Conservation (phyloP, 2,329 filamentous ascomycete genomes). For the Arthrobotrys entomopaga region DNA sequence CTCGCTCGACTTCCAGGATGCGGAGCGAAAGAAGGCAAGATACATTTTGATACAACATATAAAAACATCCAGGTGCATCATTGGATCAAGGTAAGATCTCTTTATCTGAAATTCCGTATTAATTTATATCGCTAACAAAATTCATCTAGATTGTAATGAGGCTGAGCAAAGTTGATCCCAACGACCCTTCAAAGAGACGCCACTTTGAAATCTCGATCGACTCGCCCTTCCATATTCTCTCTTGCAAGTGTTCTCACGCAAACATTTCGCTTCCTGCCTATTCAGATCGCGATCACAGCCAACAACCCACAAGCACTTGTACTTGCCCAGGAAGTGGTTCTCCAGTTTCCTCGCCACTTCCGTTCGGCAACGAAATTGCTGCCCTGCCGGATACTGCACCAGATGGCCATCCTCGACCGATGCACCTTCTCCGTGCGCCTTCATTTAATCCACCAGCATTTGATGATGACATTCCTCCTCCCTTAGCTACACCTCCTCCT, state of each 20-base stretch:
- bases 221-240: slow-evolving; percentile 91
- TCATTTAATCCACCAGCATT: slow-evolving; percentile 91
- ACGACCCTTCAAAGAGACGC: slow-evolving; percentile 79
- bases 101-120: not conserved
- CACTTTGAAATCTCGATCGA: slow-evolving; percentile 98
- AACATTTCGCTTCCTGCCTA: slow-evolving; percentile 89
- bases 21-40: slow-evolving; percentile 79
- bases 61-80: slow-evolving; percentile 93
- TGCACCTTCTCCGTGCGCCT: slow-evolving; percentile 82
- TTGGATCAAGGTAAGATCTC: slow-evolving; percentile 83
- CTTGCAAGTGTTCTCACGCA: slow-evolving; percentile 89
- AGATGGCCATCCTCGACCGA: slow-evolving; percentile 72
- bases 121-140: not conserved
- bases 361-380: slow-evolving; percentile 64
- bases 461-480: slow-evolving; percentile 80
- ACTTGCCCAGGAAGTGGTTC: slow-evolving; percentile 63
- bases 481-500: slow-evolving; percentile 82
- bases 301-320: slow-evolving; percentile 63
- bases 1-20: slow-evolving; percentile 92
- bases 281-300: slow-evolving; percentile 65
- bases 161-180: slow-evolving; percentile 82
- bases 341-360: slow-evolving; percentile 64
- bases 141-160: slow-evolving; percentile 81
- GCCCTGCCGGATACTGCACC: slow-evolving; percentile 56
- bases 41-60: slow-evolving; percentile 93